Conservation (phyloP, 2,329 filamentous ascomycete genomes). For the Claviceps sorghi region DNA sequence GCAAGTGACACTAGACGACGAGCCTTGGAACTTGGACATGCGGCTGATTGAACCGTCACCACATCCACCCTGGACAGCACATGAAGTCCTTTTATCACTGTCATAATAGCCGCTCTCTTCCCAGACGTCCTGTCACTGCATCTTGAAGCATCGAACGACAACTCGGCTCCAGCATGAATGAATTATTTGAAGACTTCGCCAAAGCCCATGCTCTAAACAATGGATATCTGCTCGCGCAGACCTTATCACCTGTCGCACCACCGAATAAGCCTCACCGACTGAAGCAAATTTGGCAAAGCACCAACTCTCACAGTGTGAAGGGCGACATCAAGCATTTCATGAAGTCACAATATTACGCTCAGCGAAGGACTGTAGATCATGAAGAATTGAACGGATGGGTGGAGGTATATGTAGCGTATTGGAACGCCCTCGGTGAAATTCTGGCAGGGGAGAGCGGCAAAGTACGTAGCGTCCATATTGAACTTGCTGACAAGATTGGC, state of each 20-base stretch:
- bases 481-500: background rate
- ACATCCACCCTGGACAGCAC: background rate
- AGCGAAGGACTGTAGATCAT: conserved; percentile 39
- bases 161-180: conserved; percentile 43
- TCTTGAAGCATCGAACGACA: background rate
- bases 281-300: conserved; percentile 54
- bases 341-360: conserved; percentile 37
- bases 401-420: conserved; percentile 71
- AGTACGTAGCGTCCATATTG: conserved; percentile 14
- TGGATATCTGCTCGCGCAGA: conserved; percentile 60
- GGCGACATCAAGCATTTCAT: conserved; percentile 62
- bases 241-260: conserved; percentile 57
- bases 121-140: background rate
- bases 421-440: conserved; percentile 66
- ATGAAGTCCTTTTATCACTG: background rate
- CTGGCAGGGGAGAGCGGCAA: conserved; percentile 34
- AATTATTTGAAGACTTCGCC: conserved; percentile 59
- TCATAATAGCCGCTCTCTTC: background rate
- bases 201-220: conserved; percentile 48
- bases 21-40: background rate
- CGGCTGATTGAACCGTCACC: background rate
- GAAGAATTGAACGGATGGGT: conserved; percentile 70
- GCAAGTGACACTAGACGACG: background rate
- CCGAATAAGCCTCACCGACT: conserved; percentile 49
- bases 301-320: conserved; percentile 50